Evolutionary conservation across 192 early-diverging fungal genomes (phyloP).

Genomic region (Mortierella claussenii): DNA sequence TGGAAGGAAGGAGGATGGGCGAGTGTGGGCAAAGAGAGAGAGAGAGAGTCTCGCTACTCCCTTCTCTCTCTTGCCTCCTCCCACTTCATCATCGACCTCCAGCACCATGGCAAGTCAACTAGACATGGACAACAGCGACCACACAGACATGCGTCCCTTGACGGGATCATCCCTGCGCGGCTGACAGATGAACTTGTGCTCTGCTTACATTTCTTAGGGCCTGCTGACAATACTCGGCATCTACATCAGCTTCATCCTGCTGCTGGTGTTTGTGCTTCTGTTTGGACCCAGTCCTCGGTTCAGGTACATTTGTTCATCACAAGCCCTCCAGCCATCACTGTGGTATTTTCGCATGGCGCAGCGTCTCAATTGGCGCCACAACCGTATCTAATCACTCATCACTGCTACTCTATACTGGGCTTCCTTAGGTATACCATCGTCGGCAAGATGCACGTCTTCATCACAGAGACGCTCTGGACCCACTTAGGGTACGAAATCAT

Average conservation of each 20-base stretch:
- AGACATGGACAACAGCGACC: too few relatives aligned
- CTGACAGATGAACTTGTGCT: background rate
- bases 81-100: background rate
- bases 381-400: background rate
- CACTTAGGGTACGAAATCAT: conserved; percentile 45
- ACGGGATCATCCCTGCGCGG: too few relatives aligned
- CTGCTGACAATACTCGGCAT: conserved; percentile 40
- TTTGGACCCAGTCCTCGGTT: conserved; percentile 50
- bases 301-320: conserved; percentile 32
- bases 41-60: too few relatives aligned
- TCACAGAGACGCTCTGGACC: conserved; percentile 46
- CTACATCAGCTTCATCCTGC: conserved; percentile 51
- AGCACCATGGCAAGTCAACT: background rate
- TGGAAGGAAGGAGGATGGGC: too few relatives aligned
- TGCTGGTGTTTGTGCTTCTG: conserved; percentile 44
- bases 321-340: background rate
- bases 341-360: too few relatives aligned
- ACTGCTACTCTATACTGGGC: background rate
- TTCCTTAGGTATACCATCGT: conserved; percentile 31
- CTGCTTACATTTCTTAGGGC: conserved; percentile 6
- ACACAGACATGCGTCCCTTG: too few relatives aligned
- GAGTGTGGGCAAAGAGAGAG: too few relatives aligned
- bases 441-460: conserved; percentile 45
- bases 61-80: too few relatives aligned
- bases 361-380: too few relatives aligned